A percentile compares a stretch with the other conserved stretches of the same genome.
phyloP scores from a whole-genome alignment of 371 early-diverging fungal genomes.

The Mortierella sp. region DNA sequence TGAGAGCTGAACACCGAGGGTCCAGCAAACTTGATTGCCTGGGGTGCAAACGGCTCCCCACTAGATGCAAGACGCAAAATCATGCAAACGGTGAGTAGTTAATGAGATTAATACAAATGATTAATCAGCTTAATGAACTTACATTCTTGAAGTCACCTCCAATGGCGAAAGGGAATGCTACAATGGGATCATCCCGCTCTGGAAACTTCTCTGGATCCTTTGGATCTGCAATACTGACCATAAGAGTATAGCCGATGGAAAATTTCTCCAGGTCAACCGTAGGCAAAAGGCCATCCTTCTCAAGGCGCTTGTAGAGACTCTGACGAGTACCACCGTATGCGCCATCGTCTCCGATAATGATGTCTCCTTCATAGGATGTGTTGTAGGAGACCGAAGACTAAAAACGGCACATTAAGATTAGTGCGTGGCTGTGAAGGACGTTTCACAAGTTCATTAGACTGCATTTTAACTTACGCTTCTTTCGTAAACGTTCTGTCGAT shows the following conservation, averaged over 20 bases:
- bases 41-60: background rate
- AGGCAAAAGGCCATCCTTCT: constrained; percentile 8
- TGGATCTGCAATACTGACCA: constrained; percentile 10
- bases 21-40: background rate
- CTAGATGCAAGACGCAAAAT: background rate
- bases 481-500: no score
- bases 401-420: no score
- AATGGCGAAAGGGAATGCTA: background rate
- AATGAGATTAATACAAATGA: background rate
- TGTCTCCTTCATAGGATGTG: constrained; percentile 13
- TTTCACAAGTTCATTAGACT: no score
- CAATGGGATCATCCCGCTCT: background rate
- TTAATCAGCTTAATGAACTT: background rate
- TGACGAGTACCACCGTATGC: constrained; percentile 27
- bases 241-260: background rate
- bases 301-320: constrained; percentile 13
- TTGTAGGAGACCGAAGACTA: constrained; percentile 12
- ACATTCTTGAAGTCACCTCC: background rate
- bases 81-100: background rate
- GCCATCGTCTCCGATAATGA: constrained; percentile 26
- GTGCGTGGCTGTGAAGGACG: no score
- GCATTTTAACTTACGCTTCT: no score
- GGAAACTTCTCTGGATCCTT: background rate
- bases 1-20: background rate
- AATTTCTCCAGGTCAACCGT: background rate